phyloP scores from a whole-genome alignment of 352 stramenopile species.

The Phytopythium aichiense region DNA sequence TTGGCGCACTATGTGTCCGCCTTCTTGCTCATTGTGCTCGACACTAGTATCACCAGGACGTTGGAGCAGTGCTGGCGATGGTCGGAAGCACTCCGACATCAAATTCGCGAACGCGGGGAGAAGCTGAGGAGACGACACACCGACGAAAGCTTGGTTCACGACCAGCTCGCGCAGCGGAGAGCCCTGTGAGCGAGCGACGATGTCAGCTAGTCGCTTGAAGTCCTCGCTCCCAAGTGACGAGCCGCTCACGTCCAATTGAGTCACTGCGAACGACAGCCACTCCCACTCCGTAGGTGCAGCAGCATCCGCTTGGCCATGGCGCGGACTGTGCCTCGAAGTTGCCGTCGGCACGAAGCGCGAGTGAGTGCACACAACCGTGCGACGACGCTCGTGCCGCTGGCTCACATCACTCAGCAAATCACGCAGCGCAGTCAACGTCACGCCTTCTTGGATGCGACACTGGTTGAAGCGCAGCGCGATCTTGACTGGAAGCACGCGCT shows the following conservation, averaged over 20 bases:
- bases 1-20: too few relatives aligned
- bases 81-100: conserved; percentile 24
- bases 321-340: background rate
- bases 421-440: conserved; percentile 1
- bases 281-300: background rate
- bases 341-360: background rate
- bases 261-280: conserved; percentile 14
- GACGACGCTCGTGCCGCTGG: background rate
- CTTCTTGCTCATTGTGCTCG: background rate
- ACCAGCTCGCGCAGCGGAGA: conserved; percentile 17
- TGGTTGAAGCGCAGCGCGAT: conserved; percentile 28
- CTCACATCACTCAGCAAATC: conserved; percentile 2
- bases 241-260: conserved; percentile 14
- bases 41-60: background rate
- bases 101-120: conserved; percentile 20
- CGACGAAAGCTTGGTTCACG: conserved; percentile 21
- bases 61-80: background rate
- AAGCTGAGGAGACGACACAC: conserved; percentile 2
- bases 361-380: background rate
- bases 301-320: background rate
- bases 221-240: conserved; percentile 13
- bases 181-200: conserved; percentile 2
- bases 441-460: conserved; percentile 6
- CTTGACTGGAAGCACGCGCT: conserved; percentile 9
- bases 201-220: conserved; percentile 11